Evolutionary conservation across 2,329 filamentous ascomycete species (phyloP).

Genomic region (Hortaea werneckii): DNA sequence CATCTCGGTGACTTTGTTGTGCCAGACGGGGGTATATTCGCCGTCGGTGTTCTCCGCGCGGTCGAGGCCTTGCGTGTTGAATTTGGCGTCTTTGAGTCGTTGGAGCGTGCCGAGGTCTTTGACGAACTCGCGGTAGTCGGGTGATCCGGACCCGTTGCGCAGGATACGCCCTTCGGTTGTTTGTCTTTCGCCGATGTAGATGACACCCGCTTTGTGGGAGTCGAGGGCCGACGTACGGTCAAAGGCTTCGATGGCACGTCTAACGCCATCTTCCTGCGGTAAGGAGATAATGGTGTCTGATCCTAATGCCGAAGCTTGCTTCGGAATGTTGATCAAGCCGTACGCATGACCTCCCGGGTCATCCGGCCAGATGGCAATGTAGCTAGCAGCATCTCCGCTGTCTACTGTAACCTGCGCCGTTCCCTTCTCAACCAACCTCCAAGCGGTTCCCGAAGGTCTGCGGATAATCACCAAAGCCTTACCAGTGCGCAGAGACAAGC

Average conservation of each 20-base stretch:
- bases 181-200: constrained; percentile 86
- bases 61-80: constrained; percentile 90
- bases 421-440: constrained; percentile 12
- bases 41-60: constrained; percentile 68
- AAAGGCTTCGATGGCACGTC: constrained; percentile 68
- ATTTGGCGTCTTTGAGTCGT: constrained; percentile 67
- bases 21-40: constrained; percentile 84
- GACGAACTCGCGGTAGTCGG: constrained; percentile 79
- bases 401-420: constrained; percentile 12
- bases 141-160: constrained; percentile 73
- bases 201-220: constrained; percentile 87
- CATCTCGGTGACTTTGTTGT: constrained; percentile 87
- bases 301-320: constrained; percentile 18
- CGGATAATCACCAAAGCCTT: constrained; percentile 24
- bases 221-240: constrained; percentile 85
- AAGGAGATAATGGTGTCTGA: constrained; percentile 48
- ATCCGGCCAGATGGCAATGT: constrained; percentile 20
- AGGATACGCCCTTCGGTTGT: constrained; percentile 74
- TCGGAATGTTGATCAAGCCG: constrained; percentile 43
- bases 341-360: constrained; percentile 15
- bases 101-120: constrained; percentile 73
- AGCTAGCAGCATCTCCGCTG: constrained; percentile 11
- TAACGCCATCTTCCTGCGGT: constrained; percentile 50
- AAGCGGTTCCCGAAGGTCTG: constrained; percentile 20
- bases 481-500: constrained; percentile 47